Percentiles rank a stretch among this genome's conserved stretches.
phyloP scores from a whole-genome alignment of 768 basidiomycete species.

The Serendipita sp. region DNA sequence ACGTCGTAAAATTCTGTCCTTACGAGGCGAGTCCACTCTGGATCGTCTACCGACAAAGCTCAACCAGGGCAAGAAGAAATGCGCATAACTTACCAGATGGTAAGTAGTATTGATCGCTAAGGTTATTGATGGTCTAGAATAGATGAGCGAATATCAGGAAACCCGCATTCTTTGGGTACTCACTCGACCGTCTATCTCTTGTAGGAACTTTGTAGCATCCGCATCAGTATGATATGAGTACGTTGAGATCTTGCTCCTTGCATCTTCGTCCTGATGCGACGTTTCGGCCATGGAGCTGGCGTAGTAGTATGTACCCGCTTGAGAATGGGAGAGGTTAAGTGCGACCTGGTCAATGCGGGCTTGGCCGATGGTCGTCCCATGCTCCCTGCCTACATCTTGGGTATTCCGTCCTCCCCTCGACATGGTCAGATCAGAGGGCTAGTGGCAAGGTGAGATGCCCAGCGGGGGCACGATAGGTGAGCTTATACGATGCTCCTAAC shows the following conservation, averaged over 20 bases:
- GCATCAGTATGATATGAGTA: not conserved
- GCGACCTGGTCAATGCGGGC: not conserved
- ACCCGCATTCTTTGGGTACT: not conserved
- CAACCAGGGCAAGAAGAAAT: not conserved
- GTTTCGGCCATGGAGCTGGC: not conserved
- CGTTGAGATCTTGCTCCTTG: not conserved
- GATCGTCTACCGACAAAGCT: not conserved
- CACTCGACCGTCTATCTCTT: not conserved
- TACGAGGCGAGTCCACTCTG: not conserved
- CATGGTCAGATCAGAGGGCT: too few relatives aligned
- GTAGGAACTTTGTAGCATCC: not conserved
- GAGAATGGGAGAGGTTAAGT: not conserved
- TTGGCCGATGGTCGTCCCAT: too few relatives aligned
- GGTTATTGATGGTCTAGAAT: not conserved
- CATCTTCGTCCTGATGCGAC: not conserved
- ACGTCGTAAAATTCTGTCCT: not conserved
- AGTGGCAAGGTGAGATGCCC: too few relatives aligned
- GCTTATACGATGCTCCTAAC: too few relatives aligned
- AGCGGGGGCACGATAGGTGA: too few relatives aligned
- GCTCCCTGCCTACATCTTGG: too few relatives aligned
- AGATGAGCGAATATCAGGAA: too few relatives aligned
- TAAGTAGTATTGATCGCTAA: constrained; percentile 1
- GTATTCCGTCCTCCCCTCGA: too few relatives aligned
- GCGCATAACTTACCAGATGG: not conserved
- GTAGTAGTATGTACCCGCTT: not conserved